Evolutionary conservation across 768 basidiomycete species (phyloP).

Genomic region (Lentinula aciculospora): DNA sequence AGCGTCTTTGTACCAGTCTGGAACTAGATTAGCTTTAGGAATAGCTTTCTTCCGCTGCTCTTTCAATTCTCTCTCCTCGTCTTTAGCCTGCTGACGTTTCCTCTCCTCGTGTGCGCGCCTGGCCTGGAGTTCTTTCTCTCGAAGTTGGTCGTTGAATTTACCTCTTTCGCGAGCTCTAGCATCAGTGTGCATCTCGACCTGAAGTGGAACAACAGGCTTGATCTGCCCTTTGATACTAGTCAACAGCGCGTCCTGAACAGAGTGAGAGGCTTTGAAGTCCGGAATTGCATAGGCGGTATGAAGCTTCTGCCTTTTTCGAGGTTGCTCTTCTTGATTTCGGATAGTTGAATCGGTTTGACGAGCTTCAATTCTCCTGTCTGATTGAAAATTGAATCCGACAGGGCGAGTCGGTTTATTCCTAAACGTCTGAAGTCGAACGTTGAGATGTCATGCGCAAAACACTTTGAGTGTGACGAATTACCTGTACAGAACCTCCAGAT

Average conservation of each 20-base stretch:
- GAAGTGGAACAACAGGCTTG: conserved; percentile 40
- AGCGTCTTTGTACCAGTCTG: conserved; percentile 68
- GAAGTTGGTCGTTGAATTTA: conserved; percentile 54
- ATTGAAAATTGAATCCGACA: conserved; percentile 46
- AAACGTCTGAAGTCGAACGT: neutral
- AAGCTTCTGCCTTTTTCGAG: conserved; percentile 15
- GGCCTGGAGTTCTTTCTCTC: conserved; percentile 50
- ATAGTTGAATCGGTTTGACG: conserved; percentile 28
- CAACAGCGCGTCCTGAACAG: conserved; percentile 37
- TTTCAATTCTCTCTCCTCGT: conserved; percentile 55
- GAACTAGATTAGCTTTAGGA: conserved; percentile 65
- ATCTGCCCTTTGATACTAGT: conserved; percentile 41
- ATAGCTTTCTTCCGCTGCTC: conserved; percentile 60
- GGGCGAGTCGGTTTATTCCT: conserved; percentile 36
- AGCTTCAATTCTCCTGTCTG: conserved; percentile 42
- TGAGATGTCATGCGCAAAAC: neutral
- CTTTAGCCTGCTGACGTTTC: conserved; percentile 39
- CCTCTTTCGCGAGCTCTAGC: conserved; percentile 55
- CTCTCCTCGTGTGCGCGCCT: conserved; percentile 41
- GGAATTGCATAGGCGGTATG: conserved; percentile 30
- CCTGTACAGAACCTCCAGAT: neutral
- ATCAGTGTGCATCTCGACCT: conserved; percentile 48
- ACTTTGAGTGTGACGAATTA: neutral
- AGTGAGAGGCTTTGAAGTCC: conserved; percentile 51
- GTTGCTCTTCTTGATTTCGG: conserved; percentile 23